A percentile compares a stretch with the other conserved stretches of the same genome.
phyloP scores from a whole-genome alignment of 805 yeast species.

The Sugiyamaella chiloensis region DNA sequence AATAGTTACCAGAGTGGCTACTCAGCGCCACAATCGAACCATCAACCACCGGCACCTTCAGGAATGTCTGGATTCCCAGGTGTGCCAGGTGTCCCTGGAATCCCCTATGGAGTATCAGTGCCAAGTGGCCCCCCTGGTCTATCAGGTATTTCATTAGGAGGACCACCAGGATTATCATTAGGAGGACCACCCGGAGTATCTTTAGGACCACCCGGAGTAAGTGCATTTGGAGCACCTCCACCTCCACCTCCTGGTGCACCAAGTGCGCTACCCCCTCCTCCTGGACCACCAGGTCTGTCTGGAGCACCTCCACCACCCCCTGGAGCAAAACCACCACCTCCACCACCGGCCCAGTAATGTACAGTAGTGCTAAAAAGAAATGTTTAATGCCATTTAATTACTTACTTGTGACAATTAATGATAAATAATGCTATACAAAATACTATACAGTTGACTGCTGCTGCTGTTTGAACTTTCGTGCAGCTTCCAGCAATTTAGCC shows the following conservation, averaged over 20 bases:
- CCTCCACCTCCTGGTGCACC: constrained; percentile 16
- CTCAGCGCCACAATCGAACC: no score
- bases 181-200: constrained; percentile 14
- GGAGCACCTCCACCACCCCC: constrained; percentile 17
- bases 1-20: no score
- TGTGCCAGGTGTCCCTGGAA: constrained; percentile 23
- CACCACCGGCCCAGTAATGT: constrained; percentile 22
- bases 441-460: constrained; percentile 1
- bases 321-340: constrained; percentile 24
- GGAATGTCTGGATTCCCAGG: constrained; percentile 28
- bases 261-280: constrained; percentile 21
- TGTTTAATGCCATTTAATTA: not conserved
- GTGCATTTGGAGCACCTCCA: constrained; percentile 18
- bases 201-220: constrained; percentile 5
- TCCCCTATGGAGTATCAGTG: constrained; percentile 26
- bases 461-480: constrained; percentile 47
- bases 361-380: not conserved
- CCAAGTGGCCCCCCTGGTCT: constrained; percentile 20
- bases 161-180: constrained; percentile 11
- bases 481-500: constrained; percentile 43
- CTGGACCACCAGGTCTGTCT: constrained; percentile 20
- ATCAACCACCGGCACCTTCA: no score
- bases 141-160: constrained; percentile 17
- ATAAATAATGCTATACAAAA: not conserved
- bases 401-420: not conserved